Evolutionary conservation across 768 basidiomycete genomes (phyloP).

Genomic region (Lanmaoa rubissima): DNA sequence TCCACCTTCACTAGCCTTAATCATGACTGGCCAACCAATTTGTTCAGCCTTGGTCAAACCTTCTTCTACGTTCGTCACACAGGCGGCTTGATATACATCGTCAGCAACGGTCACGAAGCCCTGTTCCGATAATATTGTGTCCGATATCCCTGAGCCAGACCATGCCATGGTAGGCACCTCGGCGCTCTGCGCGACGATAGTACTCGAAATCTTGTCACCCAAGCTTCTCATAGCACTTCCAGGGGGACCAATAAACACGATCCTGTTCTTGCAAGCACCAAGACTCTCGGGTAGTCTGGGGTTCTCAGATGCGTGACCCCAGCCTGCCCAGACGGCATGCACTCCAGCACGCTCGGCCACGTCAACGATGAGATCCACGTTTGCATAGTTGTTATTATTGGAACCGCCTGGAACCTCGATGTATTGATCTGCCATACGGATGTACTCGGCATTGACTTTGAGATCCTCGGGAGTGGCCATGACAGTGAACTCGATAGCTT

Average conservation of each 20-base stretch:
- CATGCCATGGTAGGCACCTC: slow-evolving; percentile 98
- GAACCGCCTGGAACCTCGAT: slow-evolving; percentile 98
- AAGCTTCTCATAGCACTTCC: slow-evolving; percentile 98
- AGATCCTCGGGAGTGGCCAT: slow-evolving; percentile 99
- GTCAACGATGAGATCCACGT: slow-evolving; percentile 98
- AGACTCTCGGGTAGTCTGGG: slow-evolving; percentile 94
- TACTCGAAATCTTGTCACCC: slow-evolving; percentile 99
- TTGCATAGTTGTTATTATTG: slow-evolving; percentile 99
- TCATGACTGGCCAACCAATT: slow-evolving; percentile 98
- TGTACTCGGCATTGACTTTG: slow-evolving; percentile 99
- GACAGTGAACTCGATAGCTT: slow-evolving; percentile 96
- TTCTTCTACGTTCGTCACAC: slow-evolving; percentile 84
- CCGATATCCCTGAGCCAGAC: slow-evolving; percentile 93
- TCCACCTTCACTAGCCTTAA: slow-evolving; percentile 98
- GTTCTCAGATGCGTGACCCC: slow-evolving; percentile 99
- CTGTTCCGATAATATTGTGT: slow-evolving; percentile 77
- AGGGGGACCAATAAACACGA: slow-evolving; percentile 98
- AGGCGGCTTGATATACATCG: slow-evolving; percentile 82
- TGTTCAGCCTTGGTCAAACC: slow-evolving; percentile 79
- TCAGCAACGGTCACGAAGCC: slow-evolving; percentile 97
- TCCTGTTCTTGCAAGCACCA: slow-evolving; percentile 88
- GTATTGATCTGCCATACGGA: slow-evolving; percentile 99
- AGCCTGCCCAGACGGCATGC: slow-evolving; percentile 99
- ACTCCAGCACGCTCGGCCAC: slow-evolving; percentile 96
- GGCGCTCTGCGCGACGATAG: slow-evolving; percentile 97